Evolutionary conservation across 495 filamentous ascomycete species (phyloP).

Genomic region (Penicilliopsis zonata): DNA sequence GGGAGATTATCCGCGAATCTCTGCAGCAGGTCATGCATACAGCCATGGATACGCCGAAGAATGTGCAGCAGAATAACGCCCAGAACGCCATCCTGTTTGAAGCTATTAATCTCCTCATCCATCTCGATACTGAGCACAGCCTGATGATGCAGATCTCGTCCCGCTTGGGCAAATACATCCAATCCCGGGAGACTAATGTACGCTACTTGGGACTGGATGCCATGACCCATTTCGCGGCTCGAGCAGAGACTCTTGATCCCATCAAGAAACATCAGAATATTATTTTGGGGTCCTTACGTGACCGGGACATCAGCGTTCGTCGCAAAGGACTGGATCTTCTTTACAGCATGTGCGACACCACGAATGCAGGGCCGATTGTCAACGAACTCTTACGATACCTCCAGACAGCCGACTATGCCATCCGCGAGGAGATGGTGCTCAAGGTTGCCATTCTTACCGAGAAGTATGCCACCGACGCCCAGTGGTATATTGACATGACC

Average conservation of each 20-base stretch:
- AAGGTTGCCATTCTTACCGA: conserved; percentile 98
- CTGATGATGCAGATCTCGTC: conserved; percentile 97
- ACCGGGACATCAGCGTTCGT: conserved; percentile 93
- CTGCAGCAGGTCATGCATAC: conserved; percentile 79
- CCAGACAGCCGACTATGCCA: conserved; percentile 92
- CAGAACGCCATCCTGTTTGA: conserved; percentile 98
- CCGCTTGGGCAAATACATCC: conserved; percentile 88
- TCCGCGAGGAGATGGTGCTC: conserved; percentile 97
- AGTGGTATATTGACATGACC: conserved; percentile 99
- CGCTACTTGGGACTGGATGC: conserved; percentile 94
- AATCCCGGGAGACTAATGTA: conserved; percentile 94
- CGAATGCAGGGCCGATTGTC: conserved; percentile 86
- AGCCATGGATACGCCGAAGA: conserved; percentile 90
- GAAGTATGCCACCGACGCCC: conserved; percentile 95
- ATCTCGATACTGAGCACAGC: conserved; percentile 91
- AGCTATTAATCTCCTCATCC: conserved; percentile 96
- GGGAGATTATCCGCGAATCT: conserved; percentile 85
- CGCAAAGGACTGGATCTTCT: conserved; percentile 91
- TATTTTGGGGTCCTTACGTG: conserved; percentile 85
- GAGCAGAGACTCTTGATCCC: conserved; percentile 88
- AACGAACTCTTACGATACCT: conserved; percentile 89
- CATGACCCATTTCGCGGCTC: conserved; percentile 95
- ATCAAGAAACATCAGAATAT: conserved; percentile 97
- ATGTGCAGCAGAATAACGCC: conserved; percentile 98
- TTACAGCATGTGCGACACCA: conserved; percentile 98